Evolutionary conservation across 2,329 filamentous ascomycete genomes (phyloP).

Genomic region (Sporothrix brunneoviolacea): DNA sequence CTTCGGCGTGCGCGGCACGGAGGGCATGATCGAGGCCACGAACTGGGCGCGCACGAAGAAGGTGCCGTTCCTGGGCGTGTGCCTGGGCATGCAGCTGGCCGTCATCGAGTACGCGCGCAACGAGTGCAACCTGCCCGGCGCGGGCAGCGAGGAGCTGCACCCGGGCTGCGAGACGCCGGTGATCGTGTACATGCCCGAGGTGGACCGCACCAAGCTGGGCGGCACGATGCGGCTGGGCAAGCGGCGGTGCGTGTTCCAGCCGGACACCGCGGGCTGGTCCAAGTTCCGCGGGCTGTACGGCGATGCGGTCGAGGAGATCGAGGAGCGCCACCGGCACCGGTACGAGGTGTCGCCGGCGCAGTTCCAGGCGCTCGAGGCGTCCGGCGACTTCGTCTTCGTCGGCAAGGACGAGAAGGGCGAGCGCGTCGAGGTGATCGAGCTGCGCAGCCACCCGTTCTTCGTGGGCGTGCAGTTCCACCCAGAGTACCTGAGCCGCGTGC

Average conservation of each 20-base stretch:
- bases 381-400: conserved; percentile 59
- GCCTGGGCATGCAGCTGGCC: conserved; percentile 86
- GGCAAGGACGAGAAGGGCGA: conserved; percentile 68
- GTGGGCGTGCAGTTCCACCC: conserved; percentile 78
- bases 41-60: conserved; percentile 79
- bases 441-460: conserved; percentile 71
- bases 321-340: conserved; percentile 69
- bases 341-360: conserved; percentile 75
- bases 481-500: conserved; percentile 71
- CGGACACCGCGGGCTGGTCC: conserved; percentile 59
- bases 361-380: conserved; percentile 53
- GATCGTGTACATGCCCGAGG: conserved; percentile 89
- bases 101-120: conserved; percentile 83
- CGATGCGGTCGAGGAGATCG: conserved; percentile 36
- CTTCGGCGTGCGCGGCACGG: conserved; percentile 73
- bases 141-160: conserved; percentile 50
- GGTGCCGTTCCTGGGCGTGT: conserved; percentile 80
- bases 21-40: conserved; percentile 86
- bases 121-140: conserved; percentile 55
- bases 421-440: conserved; percentile 71
- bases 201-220: conserved; percentile 54
- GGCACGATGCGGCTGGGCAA: conserved; percentile 74
- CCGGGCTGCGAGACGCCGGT: conserved; percentile 57
- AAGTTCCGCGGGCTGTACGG: conserved; percentile 64
- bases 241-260: conserved; percentile 63